phyloP scores from a whole-genome alignment of 129 eudicot species.

The Smallanthus sonchifolius region DNA sequence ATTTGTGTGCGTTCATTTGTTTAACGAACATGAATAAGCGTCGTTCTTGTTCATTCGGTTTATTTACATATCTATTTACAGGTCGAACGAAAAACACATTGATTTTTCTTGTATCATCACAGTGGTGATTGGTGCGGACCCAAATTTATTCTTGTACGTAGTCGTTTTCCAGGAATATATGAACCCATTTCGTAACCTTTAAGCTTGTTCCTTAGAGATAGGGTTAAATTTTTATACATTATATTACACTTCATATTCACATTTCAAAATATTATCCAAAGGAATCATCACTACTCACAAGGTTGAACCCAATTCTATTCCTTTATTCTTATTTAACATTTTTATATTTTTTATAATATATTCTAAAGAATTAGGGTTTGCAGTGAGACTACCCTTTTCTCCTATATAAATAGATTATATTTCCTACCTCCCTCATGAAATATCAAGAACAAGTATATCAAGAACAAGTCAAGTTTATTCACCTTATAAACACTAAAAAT shows the following conservation, averaged over 20 bases:
- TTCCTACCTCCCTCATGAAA: neutral
- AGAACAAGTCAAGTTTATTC: neutral
- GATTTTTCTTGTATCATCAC: neutral
- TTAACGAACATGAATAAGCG: no score
- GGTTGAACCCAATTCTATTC: slow-evolving; percentile 7
- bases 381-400: neutral
- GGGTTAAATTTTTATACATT: neutral
- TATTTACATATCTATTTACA: no score
- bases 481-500: neutral
- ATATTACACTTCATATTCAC: neutral
- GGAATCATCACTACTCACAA: slow-evolving; percentile 13
- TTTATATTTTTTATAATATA: neutral
- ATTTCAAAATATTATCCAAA: slow-evolving; percentile 5
- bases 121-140: neutral
- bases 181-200: neutral
- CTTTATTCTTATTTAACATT: neutral
- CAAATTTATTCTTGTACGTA: neutral
- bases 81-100: neutral
- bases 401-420: slow-evolving; percentile 17
- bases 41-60: no score
- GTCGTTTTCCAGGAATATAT: neutral
- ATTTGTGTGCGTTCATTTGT: no score
- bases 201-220: neutral
- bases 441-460: slow-evolving; percentile 3
- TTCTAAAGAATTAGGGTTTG: neutral